Base-by-base conservation (phyloP, 1,284 basidiomycete species). In the Naganishia albida region DNA sequence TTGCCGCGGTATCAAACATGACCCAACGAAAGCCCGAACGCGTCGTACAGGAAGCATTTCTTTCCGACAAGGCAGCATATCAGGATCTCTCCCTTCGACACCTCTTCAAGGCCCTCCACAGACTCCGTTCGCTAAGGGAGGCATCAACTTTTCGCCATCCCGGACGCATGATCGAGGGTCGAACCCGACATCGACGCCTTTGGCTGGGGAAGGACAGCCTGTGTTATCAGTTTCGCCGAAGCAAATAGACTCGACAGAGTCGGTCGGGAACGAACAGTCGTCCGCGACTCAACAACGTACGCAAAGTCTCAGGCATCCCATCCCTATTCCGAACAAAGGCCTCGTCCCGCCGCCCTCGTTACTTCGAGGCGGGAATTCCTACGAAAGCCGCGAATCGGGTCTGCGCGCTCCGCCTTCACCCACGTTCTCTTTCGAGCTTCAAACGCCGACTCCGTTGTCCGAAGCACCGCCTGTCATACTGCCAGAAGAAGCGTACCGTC, bases 271-370 rank as follows among this genome's bases (percentile, higher is more conserved):
- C 38, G 34, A 2, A 18, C 20, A n/a, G n/a, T 23, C 42, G 25
- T 25, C 20, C 26, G 4, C 26, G 25, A 7, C 40, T 25, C n/a
- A 1, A 10, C 20, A 38, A 2, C 28, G 1, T 3, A 23, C 57
- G 42, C 34, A 49, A 10, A 60, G 34, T 40, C 57, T 49, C 12
- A 40, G 34, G 4, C 46, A 48, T 26, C 44, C 57, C 15, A 50
- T 50, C 20, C 63, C 46, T n/a, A 56, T n/a, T 4, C 60, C 53
- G 26, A 18, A 48, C 12, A 54, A 64, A 18, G 64, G 64, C 18
- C 56, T 65, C 7, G 64, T 53, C 34, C 56, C 64, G 23, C 64
- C 57, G 44, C 64, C 64, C 10, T 39, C 56, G 12, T 26, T 54
- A 20, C 38, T 48, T 28, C 38, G 34, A 42, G 26, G 39, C 18